These are phyloP conservation scores for Phialophora verrucosa DNA, from an alignment of 2,329 filamentous ascomycete genomes.

Conservation along the genomic window DNA sequence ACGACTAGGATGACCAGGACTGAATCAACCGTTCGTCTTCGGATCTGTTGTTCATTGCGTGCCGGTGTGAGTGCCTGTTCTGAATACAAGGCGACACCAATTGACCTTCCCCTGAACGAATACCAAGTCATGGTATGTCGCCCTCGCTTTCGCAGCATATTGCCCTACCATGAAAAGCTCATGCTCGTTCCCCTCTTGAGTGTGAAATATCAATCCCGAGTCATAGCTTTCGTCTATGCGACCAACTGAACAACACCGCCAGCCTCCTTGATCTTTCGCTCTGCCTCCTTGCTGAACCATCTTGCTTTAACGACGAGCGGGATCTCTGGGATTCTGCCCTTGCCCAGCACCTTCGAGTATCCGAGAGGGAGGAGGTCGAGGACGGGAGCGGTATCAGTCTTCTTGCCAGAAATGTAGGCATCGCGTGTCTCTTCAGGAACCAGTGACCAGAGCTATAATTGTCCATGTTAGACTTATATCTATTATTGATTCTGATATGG, in stretches of 20 bases:
- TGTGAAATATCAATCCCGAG: background rate
- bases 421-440: slow-evolving; percentile 92
- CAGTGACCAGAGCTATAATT: slow-evolving; percentile 85
- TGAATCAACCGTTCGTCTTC: background rate
- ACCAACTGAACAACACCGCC: slow-evolving; percentile 96
- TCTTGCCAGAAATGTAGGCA: slow-evolving; percentile 79
- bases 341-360: slow-evolving; percentile 98
- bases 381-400: slow-evolving; percentile 92
- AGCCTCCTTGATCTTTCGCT: slow-evolving; percentile 98
- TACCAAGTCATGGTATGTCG: slow-evolving; percentile 5
- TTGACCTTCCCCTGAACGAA: slow-evolving; percentile 8
- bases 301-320: slow-evolving; percentile 93
- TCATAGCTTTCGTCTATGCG: slow-evolving; percentile 65
- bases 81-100: slow-evolving; percentile 1
- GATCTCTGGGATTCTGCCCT: slow-evolving; percentile 92
- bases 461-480: slow-evolving; percentile 19
- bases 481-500: slow-evolving; percentile 1
- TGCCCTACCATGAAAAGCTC: background rate
- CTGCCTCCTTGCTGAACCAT: slow-evolving; percentile 94
- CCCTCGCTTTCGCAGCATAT: slow-evolving; percentile 3
- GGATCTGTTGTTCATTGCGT: slow-evolving; percentile 2
- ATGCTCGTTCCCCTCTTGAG: background rate
- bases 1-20: background rate
- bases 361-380: slow-evolving; percentile 96
- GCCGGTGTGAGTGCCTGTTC: slow-evolving; percentile 6